Percentiles rank a stretch among this genome's conserved stretches.
Conservation (phyloP, 257 asterid species). For the Penstemon barbatus region DNA sequence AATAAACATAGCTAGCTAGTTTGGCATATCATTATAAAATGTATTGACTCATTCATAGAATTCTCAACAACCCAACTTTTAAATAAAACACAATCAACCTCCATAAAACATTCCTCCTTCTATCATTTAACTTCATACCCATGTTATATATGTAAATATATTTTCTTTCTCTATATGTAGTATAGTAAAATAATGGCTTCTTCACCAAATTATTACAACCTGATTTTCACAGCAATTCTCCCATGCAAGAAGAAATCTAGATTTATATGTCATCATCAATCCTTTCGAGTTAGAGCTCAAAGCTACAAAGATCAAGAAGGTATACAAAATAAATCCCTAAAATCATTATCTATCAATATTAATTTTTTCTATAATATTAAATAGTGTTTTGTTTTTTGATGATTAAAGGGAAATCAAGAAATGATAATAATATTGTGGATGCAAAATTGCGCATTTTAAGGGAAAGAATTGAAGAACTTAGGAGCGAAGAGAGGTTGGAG, state of each 20-base stretch:
- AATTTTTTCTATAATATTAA: too few species aligned
- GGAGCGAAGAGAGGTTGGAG: slow-evolving; percentile 46
- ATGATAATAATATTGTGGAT: slow-evolving; percentile 37
- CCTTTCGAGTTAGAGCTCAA: slow-evolving; percentile 40
- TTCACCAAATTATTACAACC: neutral
- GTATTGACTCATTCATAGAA: too few species aligned
- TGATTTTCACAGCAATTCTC: slow-evolving; percentile 13
- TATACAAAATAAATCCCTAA: neutral
- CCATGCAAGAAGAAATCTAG: slow-evolving; percentile 27
- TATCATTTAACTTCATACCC: too few species aligned
- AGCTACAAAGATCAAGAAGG: slow-evolving; percentile 34
- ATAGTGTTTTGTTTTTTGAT: too few species aligned
- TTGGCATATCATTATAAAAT: too few species aligned
- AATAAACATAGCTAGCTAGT: too few species aligned
- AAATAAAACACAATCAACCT: too few species aligned
- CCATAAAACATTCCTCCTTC: too few species aligned
- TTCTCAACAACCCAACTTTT: too few species aligned
- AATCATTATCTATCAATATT: too few species aligned
- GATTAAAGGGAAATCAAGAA: slow-evolving; percentile 36
- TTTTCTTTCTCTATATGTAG: too few species aligned
- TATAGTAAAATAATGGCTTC: slow-evolving; percentile 24
- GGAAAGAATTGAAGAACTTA: slow-evolving; percentile 49
- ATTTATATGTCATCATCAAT: slow-evolving; percentile 5
- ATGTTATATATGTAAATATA: too few species aligned
- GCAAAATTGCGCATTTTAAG: slow-evolving; percentile 38